A percentile compares a stretch with the other conserved stretches of the same genome.
Evolutionary conservation across 106 monocot species (phyloP).

Genomic region (Allium fistulosum): DNA sequence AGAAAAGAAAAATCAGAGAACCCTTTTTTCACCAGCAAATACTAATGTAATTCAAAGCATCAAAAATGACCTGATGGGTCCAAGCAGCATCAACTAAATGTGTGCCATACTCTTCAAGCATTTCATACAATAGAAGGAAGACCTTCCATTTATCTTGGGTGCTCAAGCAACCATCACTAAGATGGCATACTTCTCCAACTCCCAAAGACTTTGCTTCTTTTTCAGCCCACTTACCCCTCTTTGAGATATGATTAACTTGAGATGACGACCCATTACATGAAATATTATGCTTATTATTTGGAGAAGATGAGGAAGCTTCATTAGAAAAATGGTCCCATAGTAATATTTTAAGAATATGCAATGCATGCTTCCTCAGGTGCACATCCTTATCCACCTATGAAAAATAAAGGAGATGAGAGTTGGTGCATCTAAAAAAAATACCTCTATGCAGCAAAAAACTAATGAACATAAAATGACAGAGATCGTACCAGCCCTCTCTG

Average conservation of each 20-base stretch:
- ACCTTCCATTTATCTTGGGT: constrained; percentile 61
- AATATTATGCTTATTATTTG: constrained; percentile 2
- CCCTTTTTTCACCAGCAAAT: no score
- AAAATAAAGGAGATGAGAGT: not conserved
- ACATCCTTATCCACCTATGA: constrained; percentile 71
- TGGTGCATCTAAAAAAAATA: not conserved
- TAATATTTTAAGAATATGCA: constrained; percentile 68
- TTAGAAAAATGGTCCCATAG: constrained; percentile 14
- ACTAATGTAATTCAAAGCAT: not conserved
- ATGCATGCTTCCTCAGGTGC: constrained; percentile 59
- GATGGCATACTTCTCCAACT: constrained; percentile 40
- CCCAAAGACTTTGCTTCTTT: constrained; percentile 80
- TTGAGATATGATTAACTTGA: constrained; percentile 29
- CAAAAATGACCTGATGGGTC: constrained; percentile 65
- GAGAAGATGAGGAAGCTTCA: not conserved
- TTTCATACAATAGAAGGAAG: constrained; percentile 81
- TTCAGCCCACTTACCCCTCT: constrained; percentile 66
- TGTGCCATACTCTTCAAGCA: constrained; percentile 95
- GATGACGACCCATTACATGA: constrained; percentile 3
- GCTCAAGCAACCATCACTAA: constrained; percentile 21
- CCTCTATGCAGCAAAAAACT: not conserved
- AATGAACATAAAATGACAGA: not conserved
- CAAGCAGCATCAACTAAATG: constrained; percentile 97
- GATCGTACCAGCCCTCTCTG: constrained; percentile 58
- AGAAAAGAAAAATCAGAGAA: no score